Evolutionary conservation across 164 flowering plant species (phyloP).

Genomic region (Aristolochia fimbriata): DNA sequence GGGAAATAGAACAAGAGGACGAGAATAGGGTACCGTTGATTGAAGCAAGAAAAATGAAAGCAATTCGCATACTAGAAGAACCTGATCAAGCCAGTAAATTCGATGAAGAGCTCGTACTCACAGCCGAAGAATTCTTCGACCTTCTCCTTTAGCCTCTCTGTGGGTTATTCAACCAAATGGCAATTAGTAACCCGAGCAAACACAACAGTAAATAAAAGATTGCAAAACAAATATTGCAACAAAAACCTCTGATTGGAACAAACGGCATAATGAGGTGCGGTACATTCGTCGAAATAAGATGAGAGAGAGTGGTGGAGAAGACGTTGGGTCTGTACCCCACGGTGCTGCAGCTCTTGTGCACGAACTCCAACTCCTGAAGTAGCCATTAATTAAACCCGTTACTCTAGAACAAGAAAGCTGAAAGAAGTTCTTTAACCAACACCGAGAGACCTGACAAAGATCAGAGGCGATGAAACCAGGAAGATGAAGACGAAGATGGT

Average conservation of each 20-base stretch:
- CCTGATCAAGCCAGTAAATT: constrained; percentile 98
- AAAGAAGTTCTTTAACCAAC: not conserved
- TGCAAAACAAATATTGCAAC: too few species aligned
- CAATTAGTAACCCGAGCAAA: not conserved
- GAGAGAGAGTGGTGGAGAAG: constrained; percentile 89
- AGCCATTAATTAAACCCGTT: too few species aligned
- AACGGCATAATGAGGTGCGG: constrained; percentile 72
- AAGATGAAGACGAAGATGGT: constrained; percentile 56
- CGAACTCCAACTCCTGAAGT: constrained; percentile 69
- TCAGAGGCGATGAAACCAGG: constrained; percentile 45
- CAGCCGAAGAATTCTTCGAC: constrained; percentile 85
- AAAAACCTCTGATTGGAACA: constrained; percentile 66
- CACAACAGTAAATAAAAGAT: not conserved
- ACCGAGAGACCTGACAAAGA: constrained; percentile 45
- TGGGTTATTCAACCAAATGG: constrained; percentile 1
- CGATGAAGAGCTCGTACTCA: constrained; percentile 69
- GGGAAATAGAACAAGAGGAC: not conserved
- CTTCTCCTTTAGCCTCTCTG: constrained; percentile 79
- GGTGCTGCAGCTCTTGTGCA: constrained; percentile 82
- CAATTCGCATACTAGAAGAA: constrained; percentile 4
- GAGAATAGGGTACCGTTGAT: not conserved
- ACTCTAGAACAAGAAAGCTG: not conserved
- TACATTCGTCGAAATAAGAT: constrained; percentile 81
- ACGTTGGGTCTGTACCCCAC: constrained; percentile 86
- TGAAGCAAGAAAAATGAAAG: not conserved